Evolutionary conservation across 345 rosid genomes (phyloP).

Genomic region (Citrus trifoliata): DNA sequence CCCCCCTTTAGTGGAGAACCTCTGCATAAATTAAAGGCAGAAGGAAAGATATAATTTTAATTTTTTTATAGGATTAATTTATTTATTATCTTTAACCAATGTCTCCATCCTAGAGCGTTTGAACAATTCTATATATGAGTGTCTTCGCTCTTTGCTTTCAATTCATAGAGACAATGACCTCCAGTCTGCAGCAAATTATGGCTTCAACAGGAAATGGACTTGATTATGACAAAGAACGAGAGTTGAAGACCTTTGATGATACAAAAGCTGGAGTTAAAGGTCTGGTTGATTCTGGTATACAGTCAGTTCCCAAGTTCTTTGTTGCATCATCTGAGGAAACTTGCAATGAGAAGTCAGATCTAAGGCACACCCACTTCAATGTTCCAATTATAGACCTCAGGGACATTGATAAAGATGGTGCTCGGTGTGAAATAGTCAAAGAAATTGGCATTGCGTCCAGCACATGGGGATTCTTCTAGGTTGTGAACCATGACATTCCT

Average conservation of each 20-base stretch:
- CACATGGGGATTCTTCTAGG: conserved; percentile 20
- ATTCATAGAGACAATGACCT: background rate
- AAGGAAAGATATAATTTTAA: background rate
- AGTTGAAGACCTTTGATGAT: background rate
- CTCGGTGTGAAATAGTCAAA: background rate
- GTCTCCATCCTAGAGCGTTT: background rate
- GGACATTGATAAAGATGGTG: background rate
- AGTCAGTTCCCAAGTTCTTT: background rate
- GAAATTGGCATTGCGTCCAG: conserved; percentile 4
- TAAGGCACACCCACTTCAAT: background rate
- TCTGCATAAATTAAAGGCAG: background rate
- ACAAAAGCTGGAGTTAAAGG: conserved; percentile 1
- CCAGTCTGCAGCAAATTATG: background rate
- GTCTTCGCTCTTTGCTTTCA: background rate
- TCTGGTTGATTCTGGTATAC: background rate
- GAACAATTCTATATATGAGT: background rate
- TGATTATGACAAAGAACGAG: background rate
- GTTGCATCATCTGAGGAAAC: conserved; percentile 1
- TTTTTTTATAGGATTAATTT: background rate
- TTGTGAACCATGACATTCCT: conserved; percentile 23
- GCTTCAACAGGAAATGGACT: background rate
- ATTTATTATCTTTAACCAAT: background rate
- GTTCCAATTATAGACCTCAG: conserved; percentile 1
- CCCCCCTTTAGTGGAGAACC: background rate
- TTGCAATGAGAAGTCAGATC: background rate